Evolutionary conservation across 352 stramenopile genomes (phyloP).

Genomic region (Blastocystis sp.): DNA sequence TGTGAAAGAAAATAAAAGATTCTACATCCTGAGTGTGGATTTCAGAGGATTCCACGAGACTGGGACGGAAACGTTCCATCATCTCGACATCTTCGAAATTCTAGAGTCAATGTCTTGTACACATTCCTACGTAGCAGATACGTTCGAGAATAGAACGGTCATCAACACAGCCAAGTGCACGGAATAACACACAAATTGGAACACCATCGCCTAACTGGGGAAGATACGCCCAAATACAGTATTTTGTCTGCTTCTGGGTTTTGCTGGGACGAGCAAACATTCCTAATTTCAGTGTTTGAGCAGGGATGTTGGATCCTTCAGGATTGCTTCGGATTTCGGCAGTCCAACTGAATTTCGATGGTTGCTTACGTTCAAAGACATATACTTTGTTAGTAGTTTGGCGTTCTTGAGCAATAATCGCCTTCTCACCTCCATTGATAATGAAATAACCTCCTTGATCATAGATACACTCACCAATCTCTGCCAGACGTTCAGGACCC

Average conservation of each 20-base stretch:
- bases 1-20: not conserved
- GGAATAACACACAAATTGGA: slow-evolving; percentile 98
- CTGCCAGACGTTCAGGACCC: slow-evolving; percentile 86
- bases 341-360: slow-evolving; percentile 88
- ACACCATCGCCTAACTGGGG: slow-evolving; percentile 60
- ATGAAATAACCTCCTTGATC: slow-evolving; percentile 99
- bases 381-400: slow-evolving; percentile 99
- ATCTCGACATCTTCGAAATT: slow-evolving; percentile 96
- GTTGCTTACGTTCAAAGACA: slow-evolving; percentile 95
- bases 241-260: slow-evolving; percentile 56
- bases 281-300: slow-evolving; percentile 17
- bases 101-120: slow-evolving; percentile 72
- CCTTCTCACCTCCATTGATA: slow-evolving; percentile 93
- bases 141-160: slow-evolving; percentile 98
- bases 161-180: slow-evolving; percentile 89
- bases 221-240: slow-evolving; percentile 58
- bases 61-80: slow-evolving; percentile 97
- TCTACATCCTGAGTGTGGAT: slow-evolving; percentile 92
- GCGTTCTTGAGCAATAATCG: slow-evolving; percentile 97
- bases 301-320: slow-evolving; percentile 12
- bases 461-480: slow-evolving; percentile 97
- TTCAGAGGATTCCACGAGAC: slow-evolving; percentile 94
- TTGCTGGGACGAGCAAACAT: slow-evolving; percentile 61
- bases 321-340: slow-evolving; percentile 69
- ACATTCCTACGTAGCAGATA: slow-evolving; percentile 82